phyloP scores from a whole-genome alignment of 164 flowering plant species.

The Houttuynia cordata region DNA sequence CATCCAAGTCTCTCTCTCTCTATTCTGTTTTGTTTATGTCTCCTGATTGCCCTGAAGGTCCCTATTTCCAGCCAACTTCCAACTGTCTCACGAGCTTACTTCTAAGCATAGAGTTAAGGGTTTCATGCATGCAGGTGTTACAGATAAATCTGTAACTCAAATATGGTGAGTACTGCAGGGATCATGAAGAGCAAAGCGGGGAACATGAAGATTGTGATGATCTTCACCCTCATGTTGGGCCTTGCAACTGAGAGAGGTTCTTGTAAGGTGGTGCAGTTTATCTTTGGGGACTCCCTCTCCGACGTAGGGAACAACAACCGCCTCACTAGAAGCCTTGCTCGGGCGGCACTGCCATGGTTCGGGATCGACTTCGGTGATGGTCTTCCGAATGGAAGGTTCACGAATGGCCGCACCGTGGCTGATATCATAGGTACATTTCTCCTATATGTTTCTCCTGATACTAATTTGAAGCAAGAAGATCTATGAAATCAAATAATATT shows the following conservation, averaged over 20 bases:
- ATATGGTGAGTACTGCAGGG: neutral
- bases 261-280: conserved; percentile 69
- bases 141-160: neutral
- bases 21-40: neutral
- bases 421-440: conserved; percentile 68
- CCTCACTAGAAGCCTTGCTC: conserved; percentile 59
- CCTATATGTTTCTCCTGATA: neutral
- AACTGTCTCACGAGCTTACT: no score
- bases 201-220: conserved; percentile 7
- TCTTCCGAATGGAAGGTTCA: conserved; percentile 89
- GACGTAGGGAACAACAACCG: conserved; percentile 77
- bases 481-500: neutral
- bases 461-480: no score
- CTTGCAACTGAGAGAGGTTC: conserved; percentile 19
- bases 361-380: conserved; percentile 92
- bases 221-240: conserved; percentile 12
- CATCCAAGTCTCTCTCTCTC: conserved; percentile 22
- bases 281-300: conserved; percentile 89
- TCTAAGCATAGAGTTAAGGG: neutral
- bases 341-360: conserved; percentile 76
- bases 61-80: neutral
- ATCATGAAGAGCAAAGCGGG: neutral
- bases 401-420: conserved; percentile 86
- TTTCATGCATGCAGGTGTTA: neutral
- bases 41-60: neutral